Conservation (phyloP, 768 basidiomycete genomes). For the Polyporus arcularius region DNA sequence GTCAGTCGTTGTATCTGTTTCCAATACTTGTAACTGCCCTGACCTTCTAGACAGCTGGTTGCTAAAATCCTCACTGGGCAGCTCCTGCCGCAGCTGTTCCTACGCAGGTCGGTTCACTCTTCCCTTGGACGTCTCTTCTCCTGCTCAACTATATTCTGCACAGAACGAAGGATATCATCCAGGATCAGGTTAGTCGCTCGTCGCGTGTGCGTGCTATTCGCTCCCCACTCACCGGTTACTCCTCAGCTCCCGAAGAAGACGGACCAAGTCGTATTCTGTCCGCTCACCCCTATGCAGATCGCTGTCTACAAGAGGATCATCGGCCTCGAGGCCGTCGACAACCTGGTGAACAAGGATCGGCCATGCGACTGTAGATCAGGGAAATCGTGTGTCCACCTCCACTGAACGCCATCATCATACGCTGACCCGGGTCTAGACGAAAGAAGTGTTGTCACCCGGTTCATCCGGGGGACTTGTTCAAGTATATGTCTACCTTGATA, state of each 20-base stretch:
- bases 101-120: conserved; percentile 57
- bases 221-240: background rate
- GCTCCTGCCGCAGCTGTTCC: conserved; percentile 80
- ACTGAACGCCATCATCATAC: background rate
- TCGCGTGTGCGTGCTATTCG: background rate
- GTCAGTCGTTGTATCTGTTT: conserved; percentile 32
- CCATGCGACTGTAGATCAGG: conserved; percentile 69
- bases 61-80: conserved; percentile 63
- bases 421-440: conserved; percentile 46
- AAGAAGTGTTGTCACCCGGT: conserved; percentile 58
- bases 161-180: conserved; percentile 78
- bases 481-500: conserved; percentile 79
- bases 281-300: conserved; percentile 71
- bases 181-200: conserved; percentile 49
- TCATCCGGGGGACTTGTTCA: conserved; percentile 59
- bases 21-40: background rate
- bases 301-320: conserved; percentile 74
- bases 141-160: background rate
- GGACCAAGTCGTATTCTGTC: conserved; percentile 94
- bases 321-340: conserved; percentile 63
- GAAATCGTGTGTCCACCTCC: conserved; percentile 42
- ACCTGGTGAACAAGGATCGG: conserved; percentile 71
- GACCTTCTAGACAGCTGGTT: conserved; percentile 42
- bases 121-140: background rate
- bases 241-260: conserved; percentile 80